Conservation (phyloP, 805 yeast species). For the Wickerhamomyces hampshirensis region DNA sequence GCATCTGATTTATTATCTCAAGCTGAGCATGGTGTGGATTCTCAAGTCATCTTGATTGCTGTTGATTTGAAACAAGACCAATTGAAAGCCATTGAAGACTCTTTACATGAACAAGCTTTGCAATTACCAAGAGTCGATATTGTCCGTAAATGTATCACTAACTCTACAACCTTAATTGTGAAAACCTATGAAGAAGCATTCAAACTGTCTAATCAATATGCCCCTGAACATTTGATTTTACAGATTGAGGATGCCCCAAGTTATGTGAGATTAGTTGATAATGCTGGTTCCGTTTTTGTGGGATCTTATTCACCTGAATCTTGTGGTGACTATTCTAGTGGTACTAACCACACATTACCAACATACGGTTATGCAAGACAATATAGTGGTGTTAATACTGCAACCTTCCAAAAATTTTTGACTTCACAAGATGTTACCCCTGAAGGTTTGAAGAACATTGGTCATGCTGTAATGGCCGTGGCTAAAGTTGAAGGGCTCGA, state of each 20-base stretch:
- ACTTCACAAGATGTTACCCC: conserved; percentile 89
- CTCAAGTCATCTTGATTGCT: conserved; percentile 91
- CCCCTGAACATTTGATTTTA: conserved; percentile 95
- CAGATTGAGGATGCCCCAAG: conserved; percentile 77
- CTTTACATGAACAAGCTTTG: conserved; percentile 79
- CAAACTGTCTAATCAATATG: conserved; percentile 82
- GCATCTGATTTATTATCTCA: conserved; percentile 96
- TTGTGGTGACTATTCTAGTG: conserved; percentile 97
- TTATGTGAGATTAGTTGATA: conserved; percentile 69
- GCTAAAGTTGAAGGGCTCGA: conserved; percentile 97
- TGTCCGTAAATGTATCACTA: conserved; percentile 86
- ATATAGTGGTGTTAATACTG: conserved; percentile 95
- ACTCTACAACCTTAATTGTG: conserved; percentile 78
- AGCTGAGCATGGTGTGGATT: conserved; percentile 98
- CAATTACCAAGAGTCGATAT: conserved; percentile 88
- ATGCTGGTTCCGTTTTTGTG: conserved; percentile 96
- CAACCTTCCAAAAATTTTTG: conserved; percentile 91
- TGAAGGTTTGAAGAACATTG: conserved; percentile 81
- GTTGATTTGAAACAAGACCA: conserved; percentile 60
- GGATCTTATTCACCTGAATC: conserved; percentile 97
- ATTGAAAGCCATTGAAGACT: conserved; percentile 67
- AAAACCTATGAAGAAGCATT: conserved; percentile 74
- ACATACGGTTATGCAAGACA: conserved; percentile 98
- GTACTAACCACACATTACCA: conserved; percentile 98
- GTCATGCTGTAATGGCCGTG: conserved; percentile 93